Conservation (phyloP, 306 rosid genomes). For the Luffa aegyptiaca region DNA sequence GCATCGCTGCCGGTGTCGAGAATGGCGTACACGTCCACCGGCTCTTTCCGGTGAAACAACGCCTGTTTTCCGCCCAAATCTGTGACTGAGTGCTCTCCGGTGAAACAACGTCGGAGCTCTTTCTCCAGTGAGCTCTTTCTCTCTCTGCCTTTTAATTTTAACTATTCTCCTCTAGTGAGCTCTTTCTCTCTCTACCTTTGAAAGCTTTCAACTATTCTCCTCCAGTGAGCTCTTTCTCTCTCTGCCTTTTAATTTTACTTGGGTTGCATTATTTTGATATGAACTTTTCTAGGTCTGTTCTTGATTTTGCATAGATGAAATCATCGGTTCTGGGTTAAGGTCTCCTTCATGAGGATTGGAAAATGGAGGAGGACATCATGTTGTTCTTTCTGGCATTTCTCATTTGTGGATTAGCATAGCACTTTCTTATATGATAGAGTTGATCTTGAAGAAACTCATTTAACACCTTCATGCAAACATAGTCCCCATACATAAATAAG, state of each 20-base stretch:
- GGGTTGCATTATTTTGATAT: not conserved
- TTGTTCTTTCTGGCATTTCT: not conserved
- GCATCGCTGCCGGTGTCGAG: too few relatives aligned
- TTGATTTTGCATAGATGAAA: not conserved
- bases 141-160: constrained; percentile 19
- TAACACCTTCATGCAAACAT: not conserved
- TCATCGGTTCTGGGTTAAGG: not conserved
- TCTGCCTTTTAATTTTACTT: not conserved
- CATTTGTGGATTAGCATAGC: not conserved
- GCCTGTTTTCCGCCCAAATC: too few relatives aligned
- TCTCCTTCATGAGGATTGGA: not conserved
- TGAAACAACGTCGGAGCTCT: too few relatives aligned
- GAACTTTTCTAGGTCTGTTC: not conserved
- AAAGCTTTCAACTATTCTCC: constrained; percentile 21
- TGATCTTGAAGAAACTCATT: not conserved
- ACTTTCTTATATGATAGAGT: not conserved
- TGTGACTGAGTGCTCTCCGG: too few relatives aligned
- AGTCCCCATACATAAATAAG: not conserved
- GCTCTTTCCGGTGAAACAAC: too few relatives aligned
- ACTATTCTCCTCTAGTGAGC: too few relatives aligned
- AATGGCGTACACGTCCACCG: too few relatives aligned
- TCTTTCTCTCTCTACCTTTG: too few relatives aligned
- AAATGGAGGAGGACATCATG: too few relatives aligned
- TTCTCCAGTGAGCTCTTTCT: too few relatives aligned
- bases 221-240: constrained; percentile 20